These are phyloP conservation scores for Cadophora malorum DNA, from an alignment of 2,329 filamentous ascomycete species.

Conservation along the genomic window DNA sequence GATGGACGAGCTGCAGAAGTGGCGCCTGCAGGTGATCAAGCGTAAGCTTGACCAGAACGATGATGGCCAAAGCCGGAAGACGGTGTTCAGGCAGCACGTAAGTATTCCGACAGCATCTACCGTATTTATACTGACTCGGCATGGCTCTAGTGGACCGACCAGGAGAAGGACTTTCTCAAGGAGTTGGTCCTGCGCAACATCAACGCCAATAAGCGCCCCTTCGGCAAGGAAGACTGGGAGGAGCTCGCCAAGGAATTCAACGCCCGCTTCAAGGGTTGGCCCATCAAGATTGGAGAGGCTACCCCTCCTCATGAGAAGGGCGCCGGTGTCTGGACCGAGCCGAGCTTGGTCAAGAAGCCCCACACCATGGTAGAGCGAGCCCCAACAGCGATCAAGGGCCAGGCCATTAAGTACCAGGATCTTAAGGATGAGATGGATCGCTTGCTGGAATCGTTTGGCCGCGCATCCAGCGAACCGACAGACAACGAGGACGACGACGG, in stretches of 20 bases:
- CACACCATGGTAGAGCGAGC: background rate
- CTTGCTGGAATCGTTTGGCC: background rate
- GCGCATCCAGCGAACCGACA: background rate
- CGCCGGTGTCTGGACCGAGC: background rate
- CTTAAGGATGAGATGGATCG: background rate
- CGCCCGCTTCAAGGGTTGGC: background rate
- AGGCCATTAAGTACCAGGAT: background rate
- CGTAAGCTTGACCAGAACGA: slow-evolving; percentile 8
- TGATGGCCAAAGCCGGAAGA: slow-evolving; percentile 7
- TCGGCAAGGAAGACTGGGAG: background rate
- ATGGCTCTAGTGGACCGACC: background rate
- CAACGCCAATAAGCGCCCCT: background rate
- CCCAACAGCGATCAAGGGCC: background rate
- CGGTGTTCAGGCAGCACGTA: background rate
- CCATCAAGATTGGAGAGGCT: background rate
- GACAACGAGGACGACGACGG: background rate
- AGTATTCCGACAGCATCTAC: too few relatives aligned
- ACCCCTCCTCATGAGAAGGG: background rate
- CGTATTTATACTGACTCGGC: too few relatives aligned
- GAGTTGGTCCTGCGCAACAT: background rate
- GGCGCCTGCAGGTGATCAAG: background rate
- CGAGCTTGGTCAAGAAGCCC: background rate
- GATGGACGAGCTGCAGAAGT: background rate
- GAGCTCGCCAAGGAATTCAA: background rate
- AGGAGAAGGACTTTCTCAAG: slow-evolving; percentile 8